Conservation (phyloP, 345 rosid genomes). For the Melaleuca quinquenervia region DNA sequence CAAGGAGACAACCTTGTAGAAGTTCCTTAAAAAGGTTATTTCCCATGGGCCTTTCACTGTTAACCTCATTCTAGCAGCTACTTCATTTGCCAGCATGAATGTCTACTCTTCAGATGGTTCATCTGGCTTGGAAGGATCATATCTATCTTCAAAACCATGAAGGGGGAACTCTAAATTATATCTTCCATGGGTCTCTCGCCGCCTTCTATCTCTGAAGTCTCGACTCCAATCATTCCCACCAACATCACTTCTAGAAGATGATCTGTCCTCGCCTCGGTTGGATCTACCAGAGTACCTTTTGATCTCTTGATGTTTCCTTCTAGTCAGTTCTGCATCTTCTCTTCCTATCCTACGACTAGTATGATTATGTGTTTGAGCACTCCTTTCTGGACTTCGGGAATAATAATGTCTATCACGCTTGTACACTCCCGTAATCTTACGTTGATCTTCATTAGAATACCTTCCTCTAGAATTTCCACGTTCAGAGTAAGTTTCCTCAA, state of each 20-base stretch:
- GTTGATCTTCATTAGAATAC: conserved; percentile 9
- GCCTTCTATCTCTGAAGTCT: conserved; percentile 10
- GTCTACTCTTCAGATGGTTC: conserved; percentile 18
- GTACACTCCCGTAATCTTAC: conserved; percentile 4
- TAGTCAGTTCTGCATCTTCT: conserved; percentile 23
- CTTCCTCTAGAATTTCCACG: conserved; percentile 13
- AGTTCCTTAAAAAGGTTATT: background rate
- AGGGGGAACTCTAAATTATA: conserved; percentile 7
- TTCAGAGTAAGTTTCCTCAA: conserved; percentile 13
- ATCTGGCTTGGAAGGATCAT: conserved; percentile 49
- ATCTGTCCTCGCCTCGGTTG: conserved; percentile 7
- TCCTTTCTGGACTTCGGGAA: conserved; percentile 21
- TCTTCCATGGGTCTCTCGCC: conserved; percentile 8
- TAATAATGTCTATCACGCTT: conserved; percentile 18
- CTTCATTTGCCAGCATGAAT: background rate
- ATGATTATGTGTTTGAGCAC: conserved; percentile 17
- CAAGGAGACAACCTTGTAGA: background rate
- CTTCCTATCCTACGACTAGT: conserved; percentile 13
- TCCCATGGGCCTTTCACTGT: background rate
- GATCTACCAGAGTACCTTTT: conserved; percentile 27
- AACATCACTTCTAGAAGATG: conserved; percentile 6
- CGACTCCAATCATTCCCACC: conserved; percentile 5
- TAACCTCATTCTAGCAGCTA: background rate
- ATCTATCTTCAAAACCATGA: conserved; percentile 64
- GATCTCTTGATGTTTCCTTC: conserved; percentile 12